Percentiles rank a stretch among this genome's conserved stretches.
Conservation (phyloP, 345 rosid genomes). For the Nephelium lappaceum region DNA sequence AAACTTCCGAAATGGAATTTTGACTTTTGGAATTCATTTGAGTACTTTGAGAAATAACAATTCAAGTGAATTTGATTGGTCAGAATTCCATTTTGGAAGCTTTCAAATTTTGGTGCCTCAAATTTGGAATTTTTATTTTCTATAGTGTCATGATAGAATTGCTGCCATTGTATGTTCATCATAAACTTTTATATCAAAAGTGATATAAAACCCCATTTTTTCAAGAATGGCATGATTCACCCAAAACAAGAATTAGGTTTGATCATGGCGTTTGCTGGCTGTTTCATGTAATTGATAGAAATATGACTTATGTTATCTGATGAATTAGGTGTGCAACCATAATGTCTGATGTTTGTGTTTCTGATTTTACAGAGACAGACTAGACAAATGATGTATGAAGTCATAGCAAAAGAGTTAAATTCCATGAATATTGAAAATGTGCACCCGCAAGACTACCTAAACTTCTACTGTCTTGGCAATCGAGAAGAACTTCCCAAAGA, state of each 20-base stretch:
- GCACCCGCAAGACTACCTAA: conserved; percentile 72
- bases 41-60: background rate
- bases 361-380: conserved; percentile 62
- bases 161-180: background rate
- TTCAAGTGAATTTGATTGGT: too few species aligned
- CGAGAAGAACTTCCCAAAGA: conserved; percentile 57
- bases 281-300: background rate
- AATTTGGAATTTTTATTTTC: background rate
- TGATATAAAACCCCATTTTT: background rate
- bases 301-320: background rate
- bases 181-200: too few species aligned
- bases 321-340: background rate
- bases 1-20: background rate
- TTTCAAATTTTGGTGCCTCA: background rate
- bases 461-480: conserved; percentile 85
- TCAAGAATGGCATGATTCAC: background rate
- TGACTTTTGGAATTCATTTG: background rate
- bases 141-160: too few species aligned
- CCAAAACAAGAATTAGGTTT: background rate
- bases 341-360: background rate
- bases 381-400: conserved; percentile 83
- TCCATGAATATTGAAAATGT: conserved; percentile 49
- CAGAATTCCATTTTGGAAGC: conserved; percentile 3
- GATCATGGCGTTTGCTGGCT: background rate
- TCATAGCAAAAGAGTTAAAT: conserved; percentile 66